phyloP scores from a whole-genome alignment of 441 rosid genomes.

The Pelargonium australe region DNA sequence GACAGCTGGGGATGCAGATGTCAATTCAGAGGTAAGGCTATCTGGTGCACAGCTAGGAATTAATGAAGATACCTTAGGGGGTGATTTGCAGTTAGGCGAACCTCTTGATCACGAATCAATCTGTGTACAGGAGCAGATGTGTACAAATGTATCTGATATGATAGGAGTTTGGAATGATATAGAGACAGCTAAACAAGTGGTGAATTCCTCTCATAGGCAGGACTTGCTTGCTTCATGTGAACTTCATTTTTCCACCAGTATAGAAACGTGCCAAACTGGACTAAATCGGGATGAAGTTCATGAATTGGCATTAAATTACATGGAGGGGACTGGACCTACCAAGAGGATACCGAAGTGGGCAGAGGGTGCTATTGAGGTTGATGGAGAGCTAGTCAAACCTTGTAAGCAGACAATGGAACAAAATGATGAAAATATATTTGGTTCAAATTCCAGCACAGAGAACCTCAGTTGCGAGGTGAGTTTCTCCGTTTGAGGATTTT shows the following conservation, averaged over 20 bases:
- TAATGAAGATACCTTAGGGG: constrained; percentile 15
- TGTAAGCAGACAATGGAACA: constrained; percentile 23
- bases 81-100: constrained; percentile 13
- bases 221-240: constrained; percentile 28
- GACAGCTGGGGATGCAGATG: constrained; percentile 18
- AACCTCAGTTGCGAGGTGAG: constrained; percentile 27
- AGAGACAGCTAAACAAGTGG: constrained; percentile 28
- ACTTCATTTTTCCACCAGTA: constrained; percentile 27
- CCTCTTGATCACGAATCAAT: constrained; percentile 23
- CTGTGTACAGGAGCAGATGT: constrained; percentile 21
- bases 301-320: constrained; percentile 15
- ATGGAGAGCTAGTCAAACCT: constrained; percentile 32
- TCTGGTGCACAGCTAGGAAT: constrained; percentile 27
- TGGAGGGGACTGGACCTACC: constrained; percentile 26
- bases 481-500: constrained; percentile 32
- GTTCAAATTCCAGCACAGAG: constrained; percentile 30
- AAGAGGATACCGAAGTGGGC: constrained; percentile 23
- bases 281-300: constrained; percentile 20
- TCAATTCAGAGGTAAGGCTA: constrained; percentile 19
- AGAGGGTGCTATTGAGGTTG: constrained; percentile 32
- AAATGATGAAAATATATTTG: constrained; percentile 14
- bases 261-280: constrained; percentile 20
- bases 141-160: constrained; percentile 26
- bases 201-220: constrained; percentile 17
- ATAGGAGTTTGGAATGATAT: constrained; percentile 25